Evolutionary conservation across 106 monocot genomes (phyloP).

Genomic region (Acorus gramineus): DNA sequence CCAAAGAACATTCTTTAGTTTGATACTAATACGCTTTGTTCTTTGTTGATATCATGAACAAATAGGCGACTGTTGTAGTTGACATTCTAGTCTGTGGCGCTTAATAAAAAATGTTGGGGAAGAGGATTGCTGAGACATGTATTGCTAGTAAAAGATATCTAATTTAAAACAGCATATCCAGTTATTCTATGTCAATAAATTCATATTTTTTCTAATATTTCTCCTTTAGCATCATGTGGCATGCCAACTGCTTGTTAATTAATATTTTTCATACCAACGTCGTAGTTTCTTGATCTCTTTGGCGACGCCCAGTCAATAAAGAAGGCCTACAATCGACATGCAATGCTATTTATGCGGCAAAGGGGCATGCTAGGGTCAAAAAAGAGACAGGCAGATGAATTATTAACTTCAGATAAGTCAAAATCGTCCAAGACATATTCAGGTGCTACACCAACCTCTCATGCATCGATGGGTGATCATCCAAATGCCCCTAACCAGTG

Average conservation of each 20-base stretch:
- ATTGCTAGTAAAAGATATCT: no score
- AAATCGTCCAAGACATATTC: slow-evolving; percentile 43
- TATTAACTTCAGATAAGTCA: slow-evolving; percentile 48
- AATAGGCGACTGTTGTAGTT: no score
- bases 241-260: neutral
- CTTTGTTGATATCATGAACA: no score
- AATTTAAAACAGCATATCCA: no score
- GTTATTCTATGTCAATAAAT: no score
- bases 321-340: slow-evolving; percentile 66
- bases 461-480: slow-evolving; percentile 50
- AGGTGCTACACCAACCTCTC: slow-evolving; percentile 25
- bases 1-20: no score
- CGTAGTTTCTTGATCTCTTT: slow-evolving; percentile 93
- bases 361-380: slow-evolving; percentile 38
- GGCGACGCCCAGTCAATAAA: slow-evolving; percentile 67
- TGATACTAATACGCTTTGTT: no score
- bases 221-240: no score
- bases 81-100: no score
- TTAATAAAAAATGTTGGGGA: no score
- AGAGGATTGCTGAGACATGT: no score
- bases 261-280: neutral
- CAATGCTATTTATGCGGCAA: slow-evolving; percentile 54
- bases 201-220: no score
- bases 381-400: slow-evolving; percentile 75
- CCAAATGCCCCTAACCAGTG: slow-evolving; percentile 66